Evolutionary conservation across 257 asterid species (phyloP).

Genomic region (Plantago ovata): DNA sequence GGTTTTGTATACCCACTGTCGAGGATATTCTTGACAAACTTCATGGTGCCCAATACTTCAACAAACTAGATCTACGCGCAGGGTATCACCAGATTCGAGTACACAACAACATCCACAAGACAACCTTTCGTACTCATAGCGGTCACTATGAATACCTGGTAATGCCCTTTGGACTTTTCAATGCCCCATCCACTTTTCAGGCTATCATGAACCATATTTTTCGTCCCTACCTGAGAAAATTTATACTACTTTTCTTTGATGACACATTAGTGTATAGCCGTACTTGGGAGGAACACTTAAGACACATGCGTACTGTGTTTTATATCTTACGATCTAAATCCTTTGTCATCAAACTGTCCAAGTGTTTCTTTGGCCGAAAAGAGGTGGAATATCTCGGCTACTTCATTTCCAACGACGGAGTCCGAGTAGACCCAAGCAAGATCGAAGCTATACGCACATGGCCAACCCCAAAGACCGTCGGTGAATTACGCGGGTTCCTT

Average conservation of each 20-base stretch:
- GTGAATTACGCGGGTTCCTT: neutral
- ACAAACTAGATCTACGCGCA: too few relatives aligned
- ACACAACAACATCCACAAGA: too few relatives aligned
- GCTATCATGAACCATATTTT: neutral
- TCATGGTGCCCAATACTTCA: too few relatives aligned
- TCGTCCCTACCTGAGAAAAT: neutral
- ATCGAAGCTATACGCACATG: neutral
- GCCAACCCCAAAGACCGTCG: neutral
- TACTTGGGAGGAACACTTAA: neutral
- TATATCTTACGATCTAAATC: neutral
- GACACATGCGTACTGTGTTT: neutral
- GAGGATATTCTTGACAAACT: too few relatives aligned
- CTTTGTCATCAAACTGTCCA: neutral
- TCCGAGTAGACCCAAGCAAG: neutral
- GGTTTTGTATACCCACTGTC: too few relatives aligned
- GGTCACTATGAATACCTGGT: too few relatives aligned
- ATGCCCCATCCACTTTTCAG: neutral
- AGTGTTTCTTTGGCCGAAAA: neutral
- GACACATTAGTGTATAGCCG: neutral
- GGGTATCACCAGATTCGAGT: too few relatives aligned
- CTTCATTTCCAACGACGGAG: neutral
- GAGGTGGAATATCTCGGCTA: constrained; percentile 2
- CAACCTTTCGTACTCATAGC: too few relatives aligned
- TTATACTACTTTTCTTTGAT: neutral
- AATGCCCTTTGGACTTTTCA: neutral